Conservation (phyloP, 768 basidiomycete species). For the Tylopilus balloui region DNA sequence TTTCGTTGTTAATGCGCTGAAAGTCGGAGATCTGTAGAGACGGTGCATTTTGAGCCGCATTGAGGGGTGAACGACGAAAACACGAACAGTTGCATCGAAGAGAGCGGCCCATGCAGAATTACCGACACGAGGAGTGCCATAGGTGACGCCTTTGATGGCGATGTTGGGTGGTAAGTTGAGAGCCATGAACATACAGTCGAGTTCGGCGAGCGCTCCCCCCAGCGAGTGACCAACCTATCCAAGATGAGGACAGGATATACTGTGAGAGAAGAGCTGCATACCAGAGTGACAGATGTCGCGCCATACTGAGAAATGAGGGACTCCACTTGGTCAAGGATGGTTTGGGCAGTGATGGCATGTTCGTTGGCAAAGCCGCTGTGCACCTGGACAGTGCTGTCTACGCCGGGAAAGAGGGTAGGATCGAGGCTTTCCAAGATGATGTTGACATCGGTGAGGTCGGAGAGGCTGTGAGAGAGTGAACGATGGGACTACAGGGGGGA, state of each 20-base stretch:
- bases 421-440: conserved; percentile 39
- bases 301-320: conserved; percentile 35
- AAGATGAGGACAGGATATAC: background rate
- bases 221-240: conserved; percentile 46
- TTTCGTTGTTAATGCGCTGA: conserved; percentile 28
- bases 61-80: background rate
- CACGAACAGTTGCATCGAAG: conserved; percentile 24
- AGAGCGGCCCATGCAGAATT: conserved; percentile 27
- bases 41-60: no score
- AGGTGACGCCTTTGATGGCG: conserved; percentile 30
- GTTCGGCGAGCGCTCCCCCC: conserved; percentile 49
- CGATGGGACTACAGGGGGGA: background rate
- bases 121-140: conserved; percentile 29
- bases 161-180: conserved; percentile 43
- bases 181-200: conserved; percentile 45
- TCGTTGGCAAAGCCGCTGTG: conserved; percentile 53
- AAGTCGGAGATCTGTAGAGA: conserved; percentile 21
- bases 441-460: conserved; percentile 48
- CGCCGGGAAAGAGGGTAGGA: conserved; percentile 51
- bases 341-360: conserved; percentile 44
- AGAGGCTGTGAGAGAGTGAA: conserved; percentile 32
- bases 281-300: conserved; percentile 39
- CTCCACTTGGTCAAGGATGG: conserved; percentile 43
- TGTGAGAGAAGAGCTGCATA: conserved; percentile 18
- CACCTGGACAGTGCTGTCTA: conserved; percentile 39